Conservation (phyloP, 108 stramenopile species). For the Cyclotella baltica region DNA sequence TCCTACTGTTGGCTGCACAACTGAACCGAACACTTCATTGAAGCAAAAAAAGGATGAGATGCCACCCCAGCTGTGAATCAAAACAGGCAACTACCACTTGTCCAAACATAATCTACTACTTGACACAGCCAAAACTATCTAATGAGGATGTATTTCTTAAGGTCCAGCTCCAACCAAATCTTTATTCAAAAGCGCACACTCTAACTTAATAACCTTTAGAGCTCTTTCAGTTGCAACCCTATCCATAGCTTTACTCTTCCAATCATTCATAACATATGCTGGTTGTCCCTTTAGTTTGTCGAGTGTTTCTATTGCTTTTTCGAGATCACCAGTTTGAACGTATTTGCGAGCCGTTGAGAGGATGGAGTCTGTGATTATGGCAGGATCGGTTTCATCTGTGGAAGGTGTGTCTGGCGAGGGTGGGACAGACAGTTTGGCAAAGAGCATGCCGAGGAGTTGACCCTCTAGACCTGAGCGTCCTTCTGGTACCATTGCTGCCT, state of each 20-base stretch:
- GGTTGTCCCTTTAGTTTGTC: conserved; percentile 77
- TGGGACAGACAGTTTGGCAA: conserved; percentile 71
- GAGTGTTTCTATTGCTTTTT: conserved; percentile 71
- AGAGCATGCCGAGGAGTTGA: conserved; percentile 79
- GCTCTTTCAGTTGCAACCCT: conserved; percentile 82
- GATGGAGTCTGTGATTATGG: conserved; percentile 65
- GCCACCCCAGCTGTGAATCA: not conserved
- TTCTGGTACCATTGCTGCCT: conserved; percentile 77
- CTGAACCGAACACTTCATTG: too few species aligned
- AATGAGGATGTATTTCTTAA: not conserved
- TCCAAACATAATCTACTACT: not conserved
- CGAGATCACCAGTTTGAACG: conserved; percentile 79
- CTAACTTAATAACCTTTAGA: conserved; percentile 82
- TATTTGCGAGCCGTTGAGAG: conserved; percentile 72
- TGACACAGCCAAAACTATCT: not conserved
- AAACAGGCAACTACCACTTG: too few species aligned
- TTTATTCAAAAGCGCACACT: conserved; percentile 83
- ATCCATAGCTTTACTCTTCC: conserved; percentile 73
- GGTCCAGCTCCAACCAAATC: conserved; percentile 46
- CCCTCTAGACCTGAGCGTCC: conserved; percentile 75
- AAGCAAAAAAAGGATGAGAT: conserved; percentile 2
- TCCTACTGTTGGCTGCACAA: too few species aligned
- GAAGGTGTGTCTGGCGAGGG: conserved; percentile 71
- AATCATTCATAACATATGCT: conserved; percentile 78
- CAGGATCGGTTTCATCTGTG: conserved; percentile 61